Evolutionary conservation across 176 grass and related monocot species (phyloP).

Genomic region (Secale cereale): DNA sequence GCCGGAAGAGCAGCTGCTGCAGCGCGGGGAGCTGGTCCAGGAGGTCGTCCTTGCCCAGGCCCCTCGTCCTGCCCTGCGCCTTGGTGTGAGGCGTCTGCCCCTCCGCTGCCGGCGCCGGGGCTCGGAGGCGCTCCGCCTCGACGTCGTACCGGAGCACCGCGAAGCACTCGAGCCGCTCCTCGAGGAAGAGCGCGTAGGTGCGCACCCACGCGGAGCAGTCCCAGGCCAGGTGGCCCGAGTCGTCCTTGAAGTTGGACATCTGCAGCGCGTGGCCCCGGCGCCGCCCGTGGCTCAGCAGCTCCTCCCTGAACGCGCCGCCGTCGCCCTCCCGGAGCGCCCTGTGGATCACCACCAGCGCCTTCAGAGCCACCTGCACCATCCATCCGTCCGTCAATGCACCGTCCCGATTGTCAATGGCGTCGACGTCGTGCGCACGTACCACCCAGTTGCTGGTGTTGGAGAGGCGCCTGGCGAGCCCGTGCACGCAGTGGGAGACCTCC

Average conservation of each 20-base stretch:
- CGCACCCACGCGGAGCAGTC: slow-evolving; percentile 95
- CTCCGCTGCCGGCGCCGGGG: slow-evolving; percentile 8
- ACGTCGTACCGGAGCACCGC: slow-evolving; percentile 74
- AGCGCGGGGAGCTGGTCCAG: slow-evolving; percentile 82
- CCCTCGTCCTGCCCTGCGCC: slow-evolving; percentile 75
- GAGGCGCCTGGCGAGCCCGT: slow-evolving; percentile 65
- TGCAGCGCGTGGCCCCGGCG: slow-evolving; percentile 55
- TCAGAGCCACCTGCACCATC: slow-evolving; percentile 70
- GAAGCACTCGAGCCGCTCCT: slow-evolving; percentile 90
- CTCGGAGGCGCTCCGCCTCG: slow-evolving; percentile 55
- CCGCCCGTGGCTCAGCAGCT: slow-evolving; percentile 65
- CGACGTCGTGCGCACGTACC: slow-evolving; percentile 28
- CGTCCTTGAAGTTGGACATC: slow-evolving; percentile 87
- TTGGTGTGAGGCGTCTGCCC: not conserved
- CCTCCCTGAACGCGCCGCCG: slow-evolving; percentile 71
- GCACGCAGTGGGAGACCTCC: slow-evolving; percentile 83
- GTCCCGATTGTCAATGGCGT: not conserved
- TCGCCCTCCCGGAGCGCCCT: slow-evolving; percentile 64
- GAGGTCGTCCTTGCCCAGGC: slow-evolving; percentile 56
- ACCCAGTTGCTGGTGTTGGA: slow-evolving; percentile 93
- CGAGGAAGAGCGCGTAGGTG: slow-evolving; percentile 86
- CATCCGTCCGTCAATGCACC: not conserved
- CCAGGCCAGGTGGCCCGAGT: slow-evolving; percentile 78
- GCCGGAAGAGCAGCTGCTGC: slow-evolving; percentile 86
- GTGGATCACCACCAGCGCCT: slow-evolving; percentile 88